These are phyloP conservation scores for Solanum hybrid DNA, from an alignment of 305 asterid genomes.

Conservation along the genomic window DNA sequence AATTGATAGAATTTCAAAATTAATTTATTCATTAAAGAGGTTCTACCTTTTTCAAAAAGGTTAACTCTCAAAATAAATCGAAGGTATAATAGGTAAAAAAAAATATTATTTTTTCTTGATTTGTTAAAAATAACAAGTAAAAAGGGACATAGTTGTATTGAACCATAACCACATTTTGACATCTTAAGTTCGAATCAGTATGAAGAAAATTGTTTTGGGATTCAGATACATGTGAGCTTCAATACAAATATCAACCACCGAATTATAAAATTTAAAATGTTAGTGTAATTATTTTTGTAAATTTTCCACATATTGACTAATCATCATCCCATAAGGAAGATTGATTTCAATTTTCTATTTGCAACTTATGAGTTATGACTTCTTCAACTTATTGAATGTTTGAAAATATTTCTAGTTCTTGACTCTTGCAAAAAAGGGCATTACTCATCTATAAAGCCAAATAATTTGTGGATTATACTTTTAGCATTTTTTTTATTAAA, in stretches of 20 bases:
- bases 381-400: neutral
- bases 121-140: no score
- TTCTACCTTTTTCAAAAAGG: no score
- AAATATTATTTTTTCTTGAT: no score
- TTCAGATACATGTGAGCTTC: neutral
- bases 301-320: neutral
- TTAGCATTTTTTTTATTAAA: neutral
- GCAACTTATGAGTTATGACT: neutral
- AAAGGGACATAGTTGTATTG: no score
- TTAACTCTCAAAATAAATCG: no score
- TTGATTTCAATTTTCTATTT: neutral
- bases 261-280: neutral
- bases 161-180: no score
- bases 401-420: neutral
- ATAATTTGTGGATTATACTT: neutral
- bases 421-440: neutral
- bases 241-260: neutral
- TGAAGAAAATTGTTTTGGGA: no score
- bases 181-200: no score
- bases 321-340: neutral
- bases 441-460: neutral
- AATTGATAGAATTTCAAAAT: no score
- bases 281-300: neutral
- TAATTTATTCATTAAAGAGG: no score
- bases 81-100: no score